phyloP scores from a whole-genome alignment of 768 basidiomycete species.

The Mycena capillaripes region DNA sequence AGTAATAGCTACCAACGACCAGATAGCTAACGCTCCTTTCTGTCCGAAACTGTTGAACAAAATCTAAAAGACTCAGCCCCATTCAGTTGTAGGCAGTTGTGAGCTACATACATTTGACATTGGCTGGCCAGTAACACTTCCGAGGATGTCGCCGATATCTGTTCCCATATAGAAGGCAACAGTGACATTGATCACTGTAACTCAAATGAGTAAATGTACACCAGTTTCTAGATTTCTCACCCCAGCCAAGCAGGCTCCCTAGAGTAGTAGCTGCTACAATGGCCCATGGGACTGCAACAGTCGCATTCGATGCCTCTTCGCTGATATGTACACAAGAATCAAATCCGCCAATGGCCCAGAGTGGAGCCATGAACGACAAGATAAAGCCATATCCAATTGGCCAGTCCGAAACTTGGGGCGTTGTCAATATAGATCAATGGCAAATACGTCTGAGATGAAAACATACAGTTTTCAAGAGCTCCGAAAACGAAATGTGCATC shows the following conservation, averaged over 20 bases:
- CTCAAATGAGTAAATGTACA: background rate
- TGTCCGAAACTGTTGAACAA: conserved; percentile 58
- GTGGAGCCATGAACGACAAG: background rate
- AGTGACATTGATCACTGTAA: conserved; percentile 56
- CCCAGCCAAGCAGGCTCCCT: conserved; percentile 39
- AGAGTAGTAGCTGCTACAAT: conserved; percentile 60
- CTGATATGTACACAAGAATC: conserved; percentile 66
- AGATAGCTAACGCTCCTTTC: conserved; percentile 53
- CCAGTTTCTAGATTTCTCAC: background rate
- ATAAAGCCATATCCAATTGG: conserved; percentile 58
- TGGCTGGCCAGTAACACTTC: conserved; percentile 56
- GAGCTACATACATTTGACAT: conserved; percentile 51
- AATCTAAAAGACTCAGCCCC: conserved; percentile 38
- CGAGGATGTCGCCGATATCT: conserved; percentile 55
- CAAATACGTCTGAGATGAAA: background rate
- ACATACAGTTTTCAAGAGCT: background rate
- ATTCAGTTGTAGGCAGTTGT: background rate
- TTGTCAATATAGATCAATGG: too few relatives aligned
- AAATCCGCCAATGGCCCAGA: conserved; percentile 44
- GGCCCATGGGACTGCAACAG: conserved; percentile 66
- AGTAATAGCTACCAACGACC: conserved; percentile 52
- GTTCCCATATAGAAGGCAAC: conserved; percentile 66
- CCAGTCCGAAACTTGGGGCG: conserved; percentile 56
- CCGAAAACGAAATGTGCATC: background rate
- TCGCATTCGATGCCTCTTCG: conserved; percentile 68